Conservation (phyloP, 805 yeast species). For the Pichia californica region DNA sequence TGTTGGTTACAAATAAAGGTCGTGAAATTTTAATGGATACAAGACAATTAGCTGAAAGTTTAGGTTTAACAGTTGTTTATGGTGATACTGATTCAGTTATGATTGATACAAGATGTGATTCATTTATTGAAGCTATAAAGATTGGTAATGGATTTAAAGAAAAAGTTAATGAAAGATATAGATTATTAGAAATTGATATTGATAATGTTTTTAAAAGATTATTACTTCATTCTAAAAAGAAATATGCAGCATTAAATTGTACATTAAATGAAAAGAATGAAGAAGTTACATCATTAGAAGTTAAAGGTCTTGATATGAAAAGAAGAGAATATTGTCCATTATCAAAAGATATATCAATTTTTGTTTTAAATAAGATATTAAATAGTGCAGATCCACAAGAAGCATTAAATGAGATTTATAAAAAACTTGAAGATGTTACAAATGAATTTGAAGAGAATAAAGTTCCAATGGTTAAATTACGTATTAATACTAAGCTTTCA, state of each 20-base stretch:
- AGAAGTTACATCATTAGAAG: conserved; percentile 61
- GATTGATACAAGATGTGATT: conserved; percentile 83
- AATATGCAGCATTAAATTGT: conserved; percentile 85
- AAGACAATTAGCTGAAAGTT: conserved; percentile 81
- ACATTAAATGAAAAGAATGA: conserved; percentile 43
- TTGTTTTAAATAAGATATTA: conserved; percentile 63
- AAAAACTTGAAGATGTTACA: conserved; percentile 57
- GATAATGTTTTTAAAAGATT: conserved; percentile 87
- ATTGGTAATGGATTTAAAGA: conserved; percentile 83
- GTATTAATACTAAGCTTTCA: conserved; percentile 81
- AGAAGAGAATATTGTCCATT: conserved; percentile 95
- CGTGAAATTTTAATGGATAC: conserved; percentile 93
- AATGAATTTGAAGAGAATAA: conserved; percentile 52
- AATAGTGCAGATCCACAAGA: conserved; percentile 71
- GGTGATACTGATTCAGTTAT: conserved; percentile 99
- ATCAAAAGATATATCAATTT: conserved; percentile 80
- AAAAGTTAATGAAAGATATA: conserved; percentile 83
- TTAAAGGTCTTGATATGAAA: conserved; percentile 93
- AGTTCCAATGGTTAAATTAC: conserved; percentile 58
- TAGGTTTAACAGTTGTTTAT: conserved; percentile 79
- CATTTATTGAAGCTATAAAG: conserved; percentile 63
- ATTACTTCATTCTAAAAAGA: conserved; percentile 89
- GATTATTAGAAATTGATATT: conserved; percentile 83
- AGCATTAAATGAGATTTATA: conserved; percentile 65
- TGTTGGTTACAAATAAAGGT: conserved; percentile 91